A percentile compares a stretch with the other conserved stretches of the same genome.
Evolutionary conservation across 345 rosid genomes (phyloP).

Genomic region (Durio zibethinus): DNA sequence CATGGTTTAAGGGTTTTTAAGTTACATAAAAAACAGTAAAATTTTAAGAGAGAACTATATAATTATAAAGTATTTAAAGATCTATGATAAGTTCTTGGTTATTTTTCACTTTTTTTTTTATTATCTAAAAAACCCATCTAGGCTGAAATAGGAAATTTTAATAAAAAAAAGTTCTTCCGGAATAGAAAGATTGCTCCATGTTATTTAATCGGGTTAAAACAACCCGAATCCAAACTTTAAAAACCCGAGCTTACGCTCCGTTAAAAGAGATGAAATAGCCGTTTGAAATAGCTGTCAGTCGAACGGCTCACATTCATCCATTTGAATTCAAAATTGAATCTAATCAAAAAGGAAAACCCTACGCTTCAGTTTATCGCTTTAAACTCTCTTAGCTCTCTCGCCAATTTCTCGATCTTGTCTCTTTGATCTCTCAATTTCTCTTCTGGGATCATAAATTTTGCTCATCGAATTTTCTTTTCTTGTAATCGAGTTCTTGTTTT

Average conservation of each 20-base stretch:
- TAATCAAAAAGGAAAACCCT: too few species aligned
- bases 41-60: too few species aligned
- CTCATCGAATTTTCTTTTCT: background rate
- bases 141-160: too few species aligned
- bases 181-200: background rate
- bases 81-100: too few species aligned
- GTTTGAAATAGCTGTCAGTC: constrained; percentile 7
- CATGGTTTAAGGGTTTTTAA: too few species aligned
- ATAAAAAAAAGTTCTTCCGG: too few species aligned
- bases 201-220: constrained; percentile 20
- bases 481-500: background rate
- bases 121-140: too few species aligned
- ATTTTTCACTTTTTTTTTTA: too few species aligned
- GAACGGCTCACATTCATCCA: background rate
- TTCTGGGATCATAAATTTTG: background rate
- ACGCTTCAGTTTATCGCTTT: background rate
- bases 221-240: background rate
- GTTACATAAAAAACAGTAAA: too few species aligned
- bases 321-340: constrained; percentile 7
- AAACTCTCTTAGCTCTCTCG: background rate
- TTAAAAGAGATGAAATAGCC: background rate
- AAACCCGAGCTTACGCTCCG: background rate
- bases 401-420: background rate
- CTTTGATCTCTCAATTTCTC: background rate
- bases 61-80: too few species aligned